Evolutionary conservation across 2,329 filamentous ascomycete genomes (phyloP), one percentile per base, ranked within the genome.

Genomic region (Talaromyces sp.): DNA sequence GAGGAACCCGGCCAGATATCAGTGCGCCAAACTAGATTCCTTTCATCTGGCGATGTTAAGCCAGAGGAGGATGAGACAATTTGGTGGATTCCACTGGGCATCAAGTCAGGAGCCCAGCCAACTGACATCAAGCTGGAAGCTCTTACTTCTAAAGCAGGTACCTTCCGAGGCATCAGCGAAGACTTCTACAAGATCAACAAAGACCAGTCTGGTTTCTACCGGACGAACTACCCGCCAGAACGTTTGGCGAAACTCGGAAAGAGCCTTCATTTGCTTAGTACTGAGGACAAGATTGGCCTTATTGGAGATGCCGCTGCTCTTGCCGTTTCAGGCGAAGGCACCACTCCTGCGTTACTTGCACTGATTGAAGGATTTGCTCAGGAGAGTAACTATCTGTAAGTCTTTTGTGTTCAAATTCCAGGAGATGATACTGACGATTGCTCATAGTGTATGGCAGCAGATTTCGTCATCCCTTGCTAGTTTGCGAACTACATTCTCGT

Each of bases 141-240:
- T 61, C 82, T 99, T 53, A 91, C 88, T 0, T 82, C 85, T 65
- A 97, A 92, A 80, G 85, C 91, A 71, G 89, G 92, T 64, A 93
- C 88, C 13, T 86, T 98, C 65, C 84, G 85, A 59, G 76, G 73
- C 34, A 69, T 82, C 58, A 89, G 90, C 67, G 82, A 96, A 65
- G 87, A 92, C 45, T 97, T 97, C 77, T 99, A 98, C 82, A 96
- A 97, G 81, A 84, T 99, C 72, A 99, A 99, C 82, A 88, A 89
- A 67, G 88, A 94, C 64, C 91, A 94, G 66, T 93, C 89, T 61
- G 94, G 93, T 29, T 97, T 91, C 79, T 98, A 96, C 81, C 88
- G 93, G 67, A 95, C 94, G 58, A 97, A 96, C 79, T 96, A 98
- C 75, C 92, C 95, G 5, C 88, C 92, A n/a, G 84, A 87, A 68